phyloP scores from a whole-genome alignment of 2,329 filamentous ascomycete species.

The Aspergillus luchuensis region DNA sequence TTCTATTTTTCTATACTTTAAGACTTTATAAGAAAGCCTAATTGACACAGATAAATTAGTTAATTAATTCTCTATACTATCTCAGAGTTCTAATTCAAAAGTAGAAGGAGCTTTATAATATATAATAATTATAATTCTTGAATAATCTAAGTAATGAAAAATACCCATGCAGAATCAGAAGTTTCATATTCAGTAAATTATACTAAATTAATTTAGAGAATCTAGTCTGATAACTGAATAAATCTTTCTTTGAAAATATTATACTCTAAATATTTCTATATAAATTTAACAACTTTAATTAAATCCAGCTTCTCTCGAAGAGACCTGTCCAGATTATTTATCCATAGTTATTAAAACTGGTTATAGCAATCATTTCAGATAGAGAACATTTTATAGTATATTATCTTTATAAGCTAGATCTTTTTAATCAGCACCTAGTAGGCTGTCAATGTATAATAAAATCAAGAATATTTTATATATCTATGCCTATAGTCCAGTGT shows the following conservation, averaged over 20 bases:
- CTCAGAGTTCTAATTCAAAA: not conserved
- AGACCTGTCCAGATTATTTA: not conserved
- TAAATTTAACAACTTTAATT: not conserved
- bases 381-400: not conserved
- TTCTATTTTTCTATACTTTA: not conserved
- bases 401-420: not conserved
- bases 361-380: not conserved
- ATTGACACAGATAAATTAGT: not conserved
- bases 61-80: not conserved
- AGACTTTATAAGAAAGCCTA: not conserved
- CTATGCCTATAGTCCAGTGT: not conserved
- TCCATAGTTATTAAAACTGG: not conserved
- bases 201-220: not conserved
- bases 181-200: not conserved
- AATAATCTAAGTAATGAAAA: not conserved
- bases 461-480: not conserved
- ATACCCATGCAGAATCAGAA: not conserved
- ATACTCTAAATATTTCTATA: not conserved
- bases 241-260: not conserved
- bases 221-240: not conserved
- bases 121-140: not conserved
- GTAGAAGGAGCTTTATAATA: not conserved
- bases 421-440: not conserved
- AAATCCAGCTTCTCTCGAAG: not conserved
- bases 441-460: not conserved